Percentiles rank a stretch among this genome's conserved stretches.
These are phyloP conservation scores for Acanthochlamys bracteata DNA, from an alignment of 106 monocot species.

Conservation along the genomic window DNA sequence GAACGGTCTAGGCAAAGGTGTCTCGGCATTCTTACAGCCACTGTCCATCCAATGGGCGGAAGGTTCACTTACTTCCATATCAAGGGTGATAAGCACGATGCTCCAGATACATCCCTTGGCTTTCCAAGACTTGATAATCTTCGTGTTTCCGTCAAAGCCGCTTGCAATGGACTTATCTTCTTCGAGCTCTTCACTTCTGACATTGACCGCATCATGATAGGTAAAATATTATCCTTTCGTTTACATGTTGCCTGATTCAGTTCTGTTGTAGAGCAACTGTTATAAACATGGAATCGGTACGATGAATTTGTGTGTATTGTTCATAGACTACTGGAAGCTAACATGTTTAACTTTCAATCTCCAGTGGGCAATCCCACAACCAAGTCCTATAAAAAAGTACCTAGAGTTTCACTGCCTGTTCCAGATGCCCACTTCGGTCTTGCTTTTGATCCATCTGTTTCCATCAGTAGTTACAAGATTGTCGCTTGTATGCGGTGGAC, in stretches of 20 bases:
- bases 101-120: neutral
- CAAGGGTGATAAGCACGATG: neutral
- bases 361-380: constrained; percentile 7
- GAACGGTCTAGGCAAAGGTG: neutral
- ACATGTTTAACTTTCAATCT: too few species aligned
- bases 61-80: constrained; percentile 2
- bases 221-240: too few species aligned
- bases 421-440: neutral
- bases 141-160: neutral
- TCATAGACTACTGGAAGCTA: too few species aligned
- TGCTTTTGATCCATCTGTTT: constrained; percentile 2
- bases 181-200: neutral
- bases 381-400: neutral
- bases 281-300: too few species aligned
- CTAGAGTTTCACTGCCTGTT: neutral
- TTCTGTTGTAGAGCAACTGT: too few species aligned
- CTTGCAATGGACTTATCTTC: constrained; percentile 13
- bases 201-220: neutral
- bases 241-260: too few species aligned
- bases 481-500: neutral
- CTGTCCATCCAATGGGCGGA: neutral
- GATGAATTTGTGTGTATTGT: too few species aligned
- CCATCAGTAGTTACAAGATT: neutral
- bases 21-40: constrained; percentile 3
- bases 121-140: neutral